Base-by-base conservation (phyloP, 2,329 filamentous ascomycete species). In the Pseudogymnoascus sp. region DNA sequence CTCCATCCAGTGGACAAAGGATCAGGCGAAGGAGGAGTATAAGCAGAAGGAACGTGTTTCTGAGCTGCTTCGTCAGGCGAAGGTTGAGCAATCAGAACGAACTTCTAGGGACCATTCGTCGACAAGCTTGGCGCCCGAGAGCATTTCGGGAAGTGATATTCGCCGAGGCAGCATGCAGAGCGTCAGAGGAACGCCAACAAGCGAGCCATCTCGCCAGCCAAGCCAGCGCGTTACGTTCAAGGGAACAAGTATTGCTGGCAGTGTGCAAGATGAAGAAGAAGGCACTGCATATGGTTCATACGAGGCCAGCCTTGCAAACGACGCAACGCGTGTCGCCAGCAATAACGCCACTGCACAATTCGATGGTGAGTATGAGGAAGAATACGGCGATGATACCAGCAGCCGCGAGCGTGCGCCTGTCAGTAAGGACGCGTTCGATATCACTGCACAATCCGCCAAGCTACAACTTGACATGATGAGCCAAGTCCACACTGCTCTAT, bases 1-100 rank as follows among this genome's bases (percentile, higher is more conserved):
- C 73, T 93, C 94, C 5, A 99, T 99, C 59, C 94, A 97, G 73
- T 97, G 91, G 89, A 88, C 91, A 65, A 99, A 99, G 74, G 94
- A 99, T 71, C 94, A 97, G 76, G 92, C 91, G 6, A 92, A 89
- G 68, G 91, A 96, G 73, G 93, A 97, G 69, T 88, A 93, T 71
- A 86, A 82, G 67, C 86, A 92, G 64, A 86, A 86, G 35, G 85
- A 85, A 6, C 86, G 86, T 62, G 89, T 87, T 69, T 88, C 87
- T 5, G 90, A 94, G 73, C 81, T 87, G 36, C 75, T 96, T 60
- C 85, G 84, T 65, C 87, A 92, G 71, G 91, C 90, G 61, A 92
- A 92, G 74, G 86, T 87, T 13, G 90, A 94, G 65, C 87, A 90
- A 64, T 77, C 82, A 21, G 79, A 81, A 61, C 77, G 75, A 63